Evolutionary conservation across 2,329 filamentous ascomycete genomes (phyloP), one percentile per base, ranked within the genome.

Genomic region (Colletotrichum trifolii): DNA sequence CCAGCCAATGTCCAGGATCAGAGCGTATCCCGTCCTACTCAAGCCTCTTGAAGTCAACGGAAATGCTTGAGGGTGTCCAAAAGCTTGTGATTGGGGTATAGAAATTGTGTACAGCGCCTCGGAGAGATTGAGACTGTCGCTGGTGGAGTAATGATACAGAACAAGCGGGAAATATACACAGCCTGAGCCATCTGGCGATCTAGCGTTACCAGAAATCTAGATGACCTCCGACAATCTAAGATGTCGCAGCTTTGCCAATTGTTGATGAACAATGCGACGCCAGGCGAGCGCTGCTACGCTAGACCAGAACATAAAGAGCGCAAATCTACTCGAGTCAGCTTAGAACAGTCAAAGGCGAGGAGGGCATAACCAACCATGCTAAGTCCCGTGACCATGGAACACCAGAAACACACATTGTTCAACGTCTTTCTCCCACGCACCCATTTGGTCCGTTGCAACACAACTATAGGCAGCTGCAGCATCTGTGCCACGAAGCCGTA

Each of bases 401-500:
- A 90, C 94, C 94, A 97, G 75, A 97, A 97, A 67, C 92, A 90
- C 33, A 94, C 88, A 71, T 96, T 96, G 74, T 97, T 97, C 63
- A 97, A 81, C 36, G 94, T 90, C 74, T 89, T 89, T 70, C 88
- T 87, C 17, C 89, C 89, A 59, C 89, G 86, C 42, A 98, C 88
- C 82, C 88, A 93, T 66, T 83, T 87, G 5, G 91, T 94, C 67
- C 92, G 87, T 81, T 98, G 96, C 36, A 98, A 81, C 76, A 94
- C 88, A n/a, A 98, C 92, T 70, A 98, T 96, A 1, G 96, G 96
- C 70, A 98, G 85, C 82, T 99, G 96, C 67, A 96, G 81, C 96
- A 99, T 98, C 89, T 97, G 96, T 67, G 93, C 91, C 17, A 96
- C 74, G 75, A 97, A 97, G 9, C 95, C 96, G 74, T 98, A 99